Evolutionary conservation across 2,329 filamentous ascomycete genomes (phyloP), one percentile per base, ranked within the genome.

Genomic region (Trichoderma aggressivum): DNA sequence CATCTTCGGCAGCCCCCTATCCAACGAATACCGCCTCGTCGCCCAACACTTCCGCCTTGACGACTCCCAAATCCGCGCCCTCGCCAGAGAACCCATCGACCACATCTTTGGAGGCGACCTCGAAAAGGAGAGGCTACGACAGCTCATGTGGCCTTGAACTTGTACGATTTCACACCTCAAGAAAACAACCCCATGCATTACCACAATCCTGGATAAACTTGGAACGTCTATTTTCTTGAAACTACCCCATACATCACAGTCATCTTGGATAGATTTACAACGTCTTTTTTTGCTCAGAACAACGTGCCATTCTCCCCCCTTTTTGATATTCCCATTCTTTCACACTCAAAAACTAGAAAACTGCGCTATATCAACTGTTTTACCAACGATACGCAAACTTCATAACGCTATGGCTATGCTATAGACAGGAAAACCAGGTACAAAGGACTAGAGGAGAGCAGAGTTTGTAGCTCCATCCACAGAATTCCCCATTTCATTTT

Each of bases 11-110:
- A 94, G 91, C 76, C 85, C 88, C 0, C 80, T 94, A 5, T 94
- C 92, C 0, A 90, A 94, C 74, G 93, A 97, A 79, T 95, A 94
- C 79, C 82, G 85, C 8, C 86, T 96, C 3, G 91, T 92, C 4
- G 89, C 91, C 1, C 80, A 90, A 74, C 89, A 94, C 77, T 96
- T 96, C 76, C 78, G 80, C 0, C 83, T 96, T 7, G 78, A 76
- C 14, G 78, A 78, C 3, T 71, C 76, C 6, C 82, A 85, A 18
- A 82, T 87, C 1, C 83, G 88, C 70, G 78, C 79, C 0, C 80
- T 95, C 24, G 89, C 88, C n/a, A 85, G 86, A 62, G 86, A 87
- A 72, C 86, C 87, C 0, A 86, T 92, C 5, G 85, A 89, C 21
- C 84, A 86, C 2, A 92, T 93, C 32, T 95, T 96, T 75, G 88